Base-by-base conservation (phyloP, 192 early-diverging fungal genomes). In the Umbelopsis vinacea region DNA sequence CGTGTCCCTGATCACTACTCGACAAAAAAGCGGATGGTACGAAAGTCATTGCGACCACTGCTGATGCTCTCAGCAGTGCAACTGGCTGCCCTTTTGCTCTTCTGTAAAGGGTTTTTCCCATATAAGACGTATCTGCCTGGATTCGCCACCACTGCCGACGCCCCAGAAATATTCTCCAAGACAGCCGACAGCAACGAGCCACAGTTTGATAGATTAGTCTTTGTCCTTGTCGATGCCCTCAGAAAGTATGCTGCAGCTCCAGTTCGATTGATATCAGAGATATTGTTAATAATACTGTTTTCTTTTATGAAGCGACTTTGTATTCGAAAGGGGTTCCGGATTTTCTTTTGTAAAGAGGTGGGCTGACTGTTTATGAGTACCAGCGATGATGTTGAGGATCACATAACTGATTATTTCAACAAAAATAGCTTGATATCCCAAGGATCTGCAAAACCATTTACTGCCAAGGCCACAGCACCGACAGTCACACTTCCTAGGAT, bases 401-500 rank as follows among this genome's bases (percentile, higher is more conserved):
- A 53, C 38, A 33, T 15, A 0, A 23, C 29, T 47, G 53, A 53
- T 29, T n/a, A 60, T 24, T 52, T 72, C 0, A 53, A 77, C 29
- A 52, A 52, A 40, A 12, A 26, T 11, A 76, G 93, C 81, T 72
- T 91, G 12, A 81, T 88, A 67, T 73, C 80, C 23, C 60, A 74
- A 40, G 52, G 76, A 33, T 72, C 52, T 29, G 87, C 87, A 38
- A 77, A 84, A 33, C 83, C 85, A 24, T 88, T 82, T 54, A 88
- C 85, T 19, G 85, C 85, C 0, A 54, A 78, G 15, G 87, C 85
- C 2, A 83, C 83, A 35, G 87, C 93, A 17, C 92, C 93, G 21
- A 95, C 92, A 0, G 92, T 92, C 0, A 95, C 92, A 2, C 83
- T 95, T 67, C 93, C 92, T 71, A 82, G 93, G 19, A 89, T 95